phyloP scores from a whole-genome alignment of 2,329 filamentous ascomycete species.

The Clonostachys sp. region DNA sequence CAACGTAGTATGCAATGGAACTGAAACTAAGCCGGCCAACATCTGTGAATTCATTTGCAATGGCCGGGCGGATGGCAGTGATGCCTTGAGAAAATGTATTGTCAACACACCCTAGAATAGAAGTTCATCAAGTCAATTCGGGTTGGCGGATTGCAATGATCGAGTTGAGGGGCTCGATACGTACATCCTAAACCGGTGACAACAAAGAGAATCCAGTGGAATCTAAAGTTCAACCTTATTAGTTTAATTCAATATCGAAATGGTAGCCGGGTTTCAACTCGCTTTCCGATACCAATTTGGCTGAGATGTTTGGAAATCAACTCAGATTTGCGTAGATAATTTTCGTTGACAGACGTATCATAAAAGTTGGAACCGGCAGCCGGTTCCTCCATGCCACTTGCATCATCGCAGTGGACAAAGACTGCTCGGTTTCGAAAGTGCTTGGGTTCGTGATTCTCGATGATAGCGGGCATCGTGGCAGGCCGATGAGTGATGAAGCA shows the following conservation, averaged over 20 bases:
- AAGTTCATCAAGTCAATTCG: background rate
- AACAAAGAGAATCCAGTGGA: slow-evolving; percentile 37
- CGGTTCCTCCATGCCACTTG: no score
- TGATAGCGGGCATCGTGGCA: no score
- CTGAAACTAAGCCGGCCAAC: slow-evolving; percentile 22
- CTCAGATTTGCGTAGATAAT: slow-evolving; percentile 24
- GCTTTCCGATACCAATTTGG: slow-evolving; percentile 26
- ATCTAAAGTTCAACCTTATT: slow-evolving; percentile 9
- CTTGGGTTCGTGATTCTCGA: no score
- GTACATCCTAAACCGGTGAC: slow-evolving; percentile 38
- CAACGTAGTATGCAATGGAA: slow-evolving; percentile 28
- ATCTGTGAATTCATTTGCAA: slow-evolving; percentile 25
- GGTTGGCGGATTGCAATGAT: slow-evolving; percentile 30
- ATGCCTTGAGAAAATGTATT: slow-evolving; percentile 17
- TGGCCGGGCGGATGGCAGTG: slow-evolving; percentile 21
- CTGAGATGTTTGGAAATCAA: slow-evolving; percentile 17
- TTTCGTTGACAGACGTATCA: slow-evolving; percentile 18
- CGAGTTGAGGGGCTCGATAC: slow-evolving; percentile 2
- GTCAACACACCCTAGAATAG: background rate
- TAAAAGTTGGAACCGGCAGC: slow-evolving; percentile 26
- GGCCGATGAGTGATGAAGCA: no score
- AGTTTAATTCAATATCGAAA: background rate
- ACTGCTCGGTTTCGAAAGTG: no score
- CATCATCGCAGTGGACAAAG: no score
- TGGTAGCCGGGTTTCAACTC: slow-evolving; percentile 3